These are phyloP conservation scores for Rubroboletus pulcherrimus DNA, from an alignment of 768 basidiomycete species.

Conservation along the genomic window DNA sequence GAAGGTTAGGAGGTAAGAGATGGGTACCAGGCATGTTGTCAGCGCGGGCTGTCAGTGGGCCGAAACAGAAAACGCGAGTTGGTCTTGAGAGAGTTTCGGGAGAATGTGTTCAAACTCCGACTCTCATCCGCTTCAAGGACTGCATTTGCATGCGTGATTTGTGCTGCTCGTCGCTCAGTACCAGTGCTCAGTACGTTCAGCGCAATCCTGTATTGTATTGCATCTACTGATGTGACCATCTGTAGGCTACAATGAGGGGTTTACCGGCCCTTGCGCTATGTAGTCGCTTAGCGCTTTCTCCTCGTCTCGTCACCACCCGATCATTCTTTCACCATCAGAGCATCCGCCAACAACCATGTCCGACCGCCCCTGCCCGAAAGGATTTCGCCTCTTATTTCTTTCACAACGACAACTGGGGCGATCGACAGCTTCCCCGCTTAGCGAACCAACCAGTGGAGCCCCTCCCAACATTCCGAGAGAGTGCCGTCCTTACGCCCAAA, in stretches of 20 bases:
- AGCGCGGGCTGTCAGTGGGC: neutral
- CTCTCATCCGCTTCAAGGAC: slow-evolving; percentile 2
- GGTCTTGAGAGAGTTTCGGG: slow-evolving; percentile 5
- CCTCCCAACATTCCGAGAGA: slow-evolving; percentile 33
- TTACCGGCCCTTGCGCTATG: slow-evolving; percentile 10
- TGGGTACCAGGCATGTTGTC: slow-evolving; percentile 65
- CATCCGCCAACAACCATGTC: neutral
- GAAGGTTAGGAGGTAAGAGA: slow-evolving; percentile 89
- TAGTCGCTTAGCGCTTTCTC: slow-evolving; percentile 11
- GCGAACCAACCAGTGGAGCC: slow-evolving; percentile 11
- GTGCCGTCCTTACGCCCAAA: slow-evolving; percentile 43
- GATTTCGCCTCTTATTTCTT: slow-evolving; percentile 58
- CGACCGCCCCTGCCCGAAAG: slow-evolving; percentile 19
- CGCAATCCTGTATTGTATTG: neutral
- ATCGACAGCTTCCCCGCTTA: slow-evolving; percentile 13
- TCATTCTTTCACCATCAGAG: slow-evolving; percentile 7
- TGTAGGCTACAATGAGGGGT: slow-evolving; percentile 18
- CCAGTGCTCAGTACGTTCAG: slow-evolving; percentile 3
- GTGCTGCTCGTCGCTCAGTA: neutral
- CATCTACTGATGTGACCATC: neutral
- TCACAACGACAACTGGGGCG: slow-evolving; percentile 54
- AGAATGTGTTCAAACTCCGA: slow-evolving; percentile 32
- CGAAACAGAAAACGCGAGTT: slow-evolving; percentile 6
- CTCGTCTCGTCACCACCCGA: slow-evolving; percentile 2
- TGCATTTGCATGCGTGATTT: slow-evolving; percentile 4